Conservation (phyloP, 257 asterid genomes). For the Penstemon barbatus region DNA sequence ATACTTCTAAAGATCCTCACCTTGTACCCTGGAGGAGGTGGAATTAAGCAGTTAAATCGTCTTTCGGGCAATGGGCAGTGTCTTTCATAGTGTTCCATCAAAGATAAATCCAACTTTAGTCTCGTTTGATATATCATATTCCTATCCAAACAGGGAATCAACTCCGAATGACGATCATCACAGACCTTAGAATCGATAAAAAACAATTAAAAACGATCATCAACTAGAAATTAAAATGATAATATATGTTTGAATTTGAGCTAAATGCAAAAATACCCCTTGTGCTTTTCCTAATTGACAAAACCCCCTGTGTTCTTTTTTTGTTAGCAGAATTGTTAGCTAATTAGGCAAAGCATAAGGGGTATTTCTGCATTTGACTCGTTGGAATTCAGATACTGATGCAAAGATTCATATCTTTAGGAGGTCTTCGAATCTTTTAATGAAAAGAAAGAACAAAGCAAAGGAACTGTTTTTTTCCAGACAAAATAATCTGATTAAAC, state of each 20-base stretch:
- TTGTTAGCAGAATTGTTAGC: no score
- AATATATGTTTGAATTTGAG: no score
- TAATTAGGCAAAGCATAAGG: no score
- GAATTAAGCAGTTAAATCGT: conserved; percentile 85
- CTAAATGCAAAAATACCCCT: no score
- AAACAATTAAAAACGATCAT: conserved; percentile 6
- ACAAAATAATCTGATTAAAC: conserved; percentile 10
- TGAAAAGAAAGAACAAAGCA: no score
- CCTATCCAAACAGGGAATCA: conserved; percentile 97
- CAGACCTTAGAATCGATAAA: conserved; percentile 64
- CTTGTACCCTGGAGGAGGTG: conserved; percentile 97
- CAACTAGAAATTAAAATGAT: conserved; percentile 3
- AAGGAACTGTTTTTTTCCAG: no score
- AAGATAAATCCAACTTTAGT: conserved; percentile 80
- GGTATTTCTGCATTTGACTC: no score
- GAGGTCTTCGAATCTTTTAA: no score
- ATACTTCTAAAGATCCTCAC: conserved; percentile 36
- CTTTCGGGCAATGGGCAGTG: conserved; percentile 97
- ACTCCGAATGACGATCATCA: conserved; percentile 95
- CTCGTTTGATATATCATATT: conserved; percentile 87
- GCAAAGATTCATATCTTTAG: no score
- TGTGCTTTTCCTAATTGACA: no score
- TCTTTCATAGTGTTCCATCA: conserved; percentile 99
- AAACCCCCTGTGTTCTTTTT: no score
- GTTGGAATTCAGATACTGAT: no score